These are phyloP conservation scores for Luvunga scandens DNA, from an alignment of 345 rosid genomes.

Conservation along the genomic window DNA sequence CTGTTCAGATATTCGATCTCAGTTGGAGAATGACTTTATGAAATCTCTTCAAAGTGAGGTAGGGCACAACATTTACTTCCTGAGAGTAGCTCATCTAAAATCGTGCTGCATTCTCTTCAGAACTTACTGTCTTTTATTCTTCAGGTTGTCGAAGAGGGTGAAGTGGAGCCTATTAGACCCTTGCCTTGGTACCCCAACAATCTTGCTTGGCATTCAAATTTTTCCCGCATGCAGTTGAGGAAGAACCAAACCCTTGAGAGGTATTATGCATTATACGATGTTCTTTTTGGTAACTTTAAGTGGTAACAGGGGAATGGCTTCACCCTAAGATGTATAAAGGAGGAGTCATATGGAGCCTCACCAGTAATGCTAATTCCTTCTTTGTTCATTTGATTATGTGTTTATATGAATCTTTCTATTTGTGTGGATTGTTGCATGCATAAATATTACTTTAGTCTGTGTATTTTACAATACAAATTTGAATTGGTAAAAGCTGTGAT, in stretches of 20 bases:
- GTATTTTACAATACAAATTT: not conserved
- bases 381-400: not conserved
- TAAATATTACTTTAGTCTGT: not conserved
- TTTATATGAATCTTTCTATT: not conserved
- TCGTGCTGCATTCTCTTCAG: not conserved
- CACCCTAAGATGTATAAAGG: not conserved
- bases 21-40: slow-evolving; percentile 79
- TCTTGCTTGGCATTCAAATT: slow-evolving; percentile 93
- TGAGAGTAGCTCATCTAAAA: not conserved
- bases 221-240: slow-evolving; percentile 88
- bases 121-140: not conserved
- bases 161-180: slow-evolving; percentile 72
- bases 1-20: slow-evolving; percentile 59
- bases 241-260: slow-evolving; percentile 89
- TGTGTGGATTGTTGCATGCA: not conserved
- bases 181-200: slow-evolving; percentile 88
- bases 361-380: not conserved
- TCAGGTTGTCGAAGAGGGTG: slow-evolving; percentile 68
- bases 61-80: not conserved
- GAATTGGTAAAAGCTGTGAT: not conserved
- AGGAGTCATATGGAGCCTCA: not conserved
- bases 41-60: slow-evolving; percentile 79
- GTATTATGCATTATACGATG: slow-evolving; percentile 27
- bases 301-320: not conserved
- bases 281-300: not conserved